Evolutionary conservation across 2,329 filamentous ascomycete species (phyloP), one percentile per base, ranked within the genome.

Genomic region (Pestalotiopsis sp.): DNA sequence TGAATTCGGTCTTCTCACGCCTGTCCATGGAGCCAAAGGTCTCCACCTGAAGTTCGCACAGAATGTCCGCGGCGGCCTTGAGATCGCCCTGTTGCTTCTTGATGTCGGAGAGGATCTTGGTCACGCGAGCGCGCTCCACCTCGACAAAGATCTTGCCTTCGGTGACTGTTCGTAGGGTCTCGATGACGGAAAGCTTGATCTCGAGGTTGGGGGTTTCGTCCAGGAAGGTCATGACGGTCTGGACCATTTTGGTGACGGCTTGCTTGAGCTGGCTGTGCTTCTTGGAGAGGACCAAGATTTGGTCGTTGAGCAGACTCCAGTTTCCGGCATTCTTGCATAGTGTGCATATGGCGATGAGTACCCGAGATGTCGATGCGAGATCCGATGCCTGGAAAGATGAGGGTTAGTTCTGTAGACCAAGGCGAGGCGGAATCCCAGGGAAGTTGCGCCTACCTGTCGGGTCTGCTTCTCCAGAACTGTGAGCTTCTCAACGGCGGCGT

Each of bases 141-240:
- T 99, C 96, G 76, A 99, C 95, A 77, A 99, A 99, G 80, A 99
- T 99, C 92, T 99, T 99, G 83, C 96, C 96, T 83, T 99, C 96
- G 9, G 96, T 99, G 63, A 99, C 95, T 57, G 95, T 98, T 75
- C 96, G 90, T 77, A 99, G 82, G 1, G 95, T 97, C 83, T 99
- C 95, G 77, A 99, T 99, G 69, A 97, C 90, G 25, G 93, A 92
- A 68, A 99, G 86, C 85, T 98, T 99, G 45, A 90, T 94, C 75
- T 98, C 94, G 70, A 93, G 78, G 77, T 90, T 92, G 41, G 96
- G 94, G 25, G 94, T 94, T 61, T 92, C 90, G 78, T 97, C 92
- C 77, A 99, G 84, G 82, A 98, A 98, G 70, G 86, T 87, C 91
- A 99, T 97, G 71, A 97, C 94, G 62, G 91, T 92, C 86, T 99